Conservation (phyloP, 768 basidiomycete genomes). For the Porpolomopsis calyptriformis region DNA sequence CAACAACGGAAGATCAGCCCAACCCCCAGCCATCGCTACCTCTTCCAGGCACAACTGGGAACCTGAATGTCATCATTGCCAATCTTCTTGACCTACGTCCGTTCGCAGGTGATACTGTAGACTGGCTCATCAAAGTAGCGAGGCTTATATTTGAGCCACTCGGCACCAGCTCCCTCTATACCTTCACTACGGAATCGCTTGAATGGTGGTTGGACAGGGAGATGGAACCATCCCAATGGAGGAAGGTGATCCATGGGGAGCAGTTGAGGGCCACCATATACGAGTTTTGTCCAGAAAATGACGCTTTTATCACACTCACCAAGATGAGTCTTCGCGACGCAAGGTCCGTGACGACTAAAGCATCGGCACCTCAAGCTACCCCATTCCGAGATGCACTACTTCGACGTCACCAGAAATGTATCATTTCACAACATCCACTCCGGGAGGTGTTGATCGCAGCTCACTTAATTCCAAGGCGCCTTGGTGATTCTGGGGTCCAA, state of each 20-base stretch:
- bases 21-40: too few relatives aligned
- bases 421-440: neutral
- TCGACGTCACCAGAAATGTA: conserved; percentile 7
- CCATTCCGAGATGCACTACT: conserved; percentile 8
- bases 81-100: conserved; percentile 9
- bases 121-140: conserved; percentile 13
- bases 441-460: conserved; percentile 4
- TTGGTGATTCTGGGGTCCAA: conserved; percentile 11
- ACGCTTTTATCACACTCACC: conserved; percentile 8
- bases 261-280: conserved; percentile 13
- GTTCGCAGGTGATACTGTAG: conserved; percentile 10
- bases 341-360: conserved; percentile 11
- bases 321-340: conserved; percentile 7
- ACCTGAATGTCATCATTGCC: conserved; percentile 10
- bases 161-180: conserved; percentile 14
- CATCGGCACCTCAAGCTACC: conserved; percentile 7
- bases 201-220: conserved; percentile 14
- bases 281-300: conserved; percentile 12
- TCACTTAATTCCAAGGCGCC: conserved; percentile 12
- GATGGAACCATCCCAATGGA: conserved; percentile 10
- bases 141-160: conserved; percentile 14
- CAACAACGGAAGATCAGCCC: conserved; percentile 5
- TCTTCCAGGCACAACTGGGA: conserved; percentile 9
- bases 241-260: conserved; percentile 8
- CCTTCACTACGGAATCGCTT: conserved; percentile 12